Evolutionary conservation across 1,284 basidiomycete genomes (phyloP).

Genomic region (Veloboletus limbatus): DNA sequence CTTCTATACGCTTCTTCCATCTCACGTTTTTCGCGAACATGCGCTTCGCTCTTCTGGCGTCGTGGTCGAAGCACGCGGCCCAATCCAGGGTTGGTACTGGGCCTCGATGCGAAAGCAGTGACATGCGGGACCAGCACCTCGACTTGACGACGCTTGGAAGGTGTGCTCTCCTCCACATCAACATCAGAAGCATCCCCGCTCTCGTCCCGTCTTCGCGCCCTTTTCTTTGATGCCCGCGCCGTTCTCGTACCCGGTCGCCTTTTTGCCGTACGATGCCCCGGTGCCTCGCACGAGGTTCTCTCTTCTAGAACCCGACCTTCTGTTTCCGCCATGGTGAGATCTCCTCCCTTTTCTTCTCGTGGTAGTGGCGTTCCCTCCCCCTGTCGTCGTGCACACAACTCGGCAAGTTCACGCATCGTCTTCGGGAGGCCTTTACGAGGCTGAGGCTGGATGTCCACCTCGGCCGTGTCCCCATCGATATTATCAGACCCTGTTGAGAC

Average conservation of each 20-base stretch:
- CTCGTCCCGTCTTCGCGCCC: constrained; percentile 18
- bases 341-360: constrained; percentile 4
- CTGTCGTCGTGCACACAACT: constrained; percentile 34
- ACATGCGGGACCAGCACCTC: constrained; percentile 1
- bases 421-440: constrained; percentile 40
- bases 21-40: constrained; percentile 45
- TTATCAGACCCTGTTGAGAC: constrained; percentile 25
- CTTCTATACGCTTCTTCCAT: constrained; percentile 47
- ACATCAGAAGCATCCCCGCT: constrained; percentile 18
- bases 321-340: constrained; percentile 3
- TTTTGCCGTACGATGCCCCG: constrained; percentile 11
- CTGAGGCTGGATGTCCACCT: constrained; percentile 24
- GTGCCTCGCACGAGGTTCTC: constrained; percentile 5
- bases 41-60: constrained; percentile 45
- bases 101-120: constrained; percentile 7
- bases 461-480: constrained; percentile 19
- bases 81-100: constrained; percentile 31
- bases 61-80: constrained; percentile 54
- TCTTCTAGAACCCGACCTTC: constrained; percentile 4
- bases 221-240: constrained; percentile 25
- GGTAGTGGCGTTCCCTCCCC: constrained; percentile 5
- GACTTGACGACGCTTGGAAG: constrained; percentile 26
- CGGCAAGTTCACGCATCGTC: constrained; percentile 67
- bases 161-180: constrained; percentile 18
- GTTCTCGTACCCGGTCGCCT: constrained; percentile 7